Evolutionary conservation across 345 rosid species (phyloP).

Genomic region (Psidium friedrichsthalianum): DNA sequence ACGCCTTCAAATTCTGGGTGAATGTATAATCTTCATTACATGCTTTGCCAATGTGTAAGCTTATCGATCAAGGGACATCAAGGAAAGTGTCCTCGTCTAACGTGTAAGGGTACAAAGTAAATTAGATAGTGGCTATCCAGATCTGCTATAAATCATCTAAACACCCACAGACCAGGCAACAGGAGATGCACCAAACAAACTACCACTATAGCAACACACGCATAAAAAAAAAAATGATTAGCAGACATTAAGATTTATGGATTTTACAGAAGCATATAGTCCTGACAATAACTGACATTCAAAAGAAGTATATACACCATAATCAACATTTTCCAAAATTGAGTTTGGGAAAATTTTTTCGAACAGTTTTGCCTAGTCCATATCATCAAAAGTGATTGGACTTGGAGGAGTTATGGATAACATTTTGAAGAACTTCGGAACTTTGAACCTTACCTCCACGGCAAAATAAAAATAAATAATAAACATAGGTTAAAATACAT

Average conservation of each 20-base stretch:
- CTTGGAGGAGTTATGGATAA: background rate
- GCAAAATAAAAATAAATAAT: background rate
- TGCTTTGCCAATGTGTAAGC: background rate
- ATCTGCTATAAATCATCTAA: background rate
- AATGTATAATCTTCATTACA: background rate
- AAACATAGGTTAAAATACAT: background rate
- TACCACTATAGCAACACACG: background rate
- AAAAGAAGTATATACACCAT: background rate
- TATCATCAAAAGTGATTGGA: background rate
- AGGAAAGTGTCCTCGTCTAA: background rate
- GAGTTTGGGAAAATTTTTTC: background rate
- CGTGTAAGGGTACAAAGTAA: background rate
- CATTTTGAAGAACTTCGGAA: background rate
- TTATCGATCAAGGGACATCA: background rate
- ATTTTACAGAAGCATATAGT: background rate
- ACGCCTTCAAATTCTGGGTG: background rate
- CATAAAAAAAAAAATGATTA: background rate
- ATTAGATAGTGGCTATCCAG: background rate
- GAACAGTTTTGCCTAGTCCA: background rate
- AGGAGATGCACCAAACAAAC: background rate
- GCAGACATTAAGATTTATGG: background rate
- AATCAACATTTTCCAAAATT: background rate
- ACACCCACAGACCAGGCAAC: background rate
- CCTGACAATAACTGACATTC: background rate
- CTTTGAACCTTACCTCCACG: background rate